Evolutionary conservation across 495 filamentous ascomycete genomes (phyloP).

Genomic region (Trichodelitschia bisporula): DNA sequence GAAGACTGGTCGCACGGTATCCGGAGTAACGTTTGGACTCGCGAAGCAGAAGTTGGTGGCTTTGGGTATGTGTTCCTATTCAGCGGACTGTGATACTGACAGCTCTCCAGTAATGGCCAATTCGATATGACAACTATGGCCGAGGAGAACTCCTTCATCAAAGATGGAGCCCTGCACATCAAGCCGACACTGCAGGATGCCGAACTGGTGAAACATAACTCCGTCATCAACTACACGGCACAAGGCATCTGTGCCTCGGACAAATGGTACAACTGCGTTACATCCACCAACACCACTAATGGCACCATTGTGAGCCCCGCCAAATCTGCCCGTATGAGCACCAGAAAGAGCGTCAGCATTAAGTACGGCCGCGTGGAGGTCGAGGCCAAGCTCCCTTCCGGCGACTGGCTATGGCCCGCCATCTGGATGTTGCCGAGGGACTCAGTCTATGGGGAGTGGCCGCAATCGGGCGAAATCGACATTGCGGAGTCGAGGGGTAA

Average conservation of each 20-base stretch:
- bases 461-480: slow-evolving; percentile 66
- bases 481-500: slow-evolving; percentile 61
- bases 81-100: slow-evolving; percentile 3
- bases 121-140: slow-evolving; percentile 49
- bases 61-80: slow-evolving; percentile 35
- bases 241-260: slow-evolving; percentile 40
- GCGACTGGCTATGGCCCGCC: slow-evolving; percentile 79
- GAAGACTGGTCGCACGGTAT: slow-evolving; percentile 43
- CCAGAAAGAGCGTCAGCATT: slow-evolving; percentile 39
- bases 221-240: slow-evolving; percentile 35
- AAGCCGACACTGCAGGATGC: slow-evolving; percentile 52
- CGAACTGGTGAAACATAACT: slow-evolving; percentile 32
- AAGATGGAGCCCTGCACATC: slow-evolving; percentile 46
- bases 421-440: slow-evolving; percentile 77
- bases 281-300: slow-evolving; percentile 40
- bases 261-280: slow-evolving; percentile 29
- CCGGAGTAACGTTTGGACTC: slow-evolving; percentile 39
- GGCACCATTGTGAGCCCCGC: slow-evolving; percentile 54
- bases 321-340: slow-evolving; percentile 54
- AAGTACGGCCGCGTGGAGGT: slow-evolving; percentile 69
- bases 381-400: slow-evolving; percentile 41
- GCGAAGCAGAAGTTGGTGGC: slow-evolving; percentile 59
- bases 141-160: slow-evolving; percentile 46
- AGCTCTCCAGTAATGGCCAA: slow-evolving; percentile 38
- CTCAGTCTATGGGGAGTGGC: slow-evolving; percentile 52